These are phyloP conservation scores for Pseudocercospora macadamiae DNA, from an alignment of 2,329 filamentous ascomycete genomes.

Conservation along the genomic window DNA sequence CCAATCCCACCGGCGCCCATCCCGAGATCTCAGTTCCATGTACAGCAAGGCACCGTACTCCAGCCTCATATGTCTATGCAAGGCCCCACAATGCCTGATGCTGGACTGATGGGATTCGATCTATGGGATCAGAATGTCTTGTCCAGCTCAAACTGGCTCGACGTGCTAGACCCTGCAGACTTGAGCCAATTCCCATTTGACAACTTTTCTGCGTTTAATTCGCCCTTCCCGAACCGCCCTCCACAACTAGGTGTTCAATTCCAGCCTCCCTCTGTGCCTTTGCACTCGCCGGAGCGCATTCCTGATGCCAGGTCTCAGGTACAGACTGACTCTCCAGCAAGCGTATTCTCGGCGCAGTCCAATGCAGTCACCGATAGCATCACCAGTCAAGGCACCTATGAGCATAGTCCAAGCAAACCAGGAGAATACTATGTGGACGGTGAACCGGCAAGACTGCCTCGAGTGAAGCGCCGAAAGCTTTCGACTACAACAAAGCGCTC, in stretches of 20 bases:
- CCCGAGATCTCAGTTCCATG: neutral
- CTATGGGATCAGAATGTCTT: slow-evolving; percentile 27
- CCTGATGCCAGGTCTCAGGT: slow-evolving; percentile 1
- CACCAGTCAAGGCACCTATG: slow-evolving; percentile 10
- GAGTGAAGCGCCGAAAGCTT: slow-evolving; percentile 24
- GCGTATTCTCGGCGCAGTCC: slow-evolving; percentile 14
- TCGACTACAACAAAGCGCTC: slow-evolving; percentile 9
- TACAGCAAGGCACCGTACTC: neutral
- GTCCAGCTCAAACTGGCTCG: slow-evolving; percentile 29
- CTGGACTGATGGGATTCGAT: slow-evolving; percentile 13
- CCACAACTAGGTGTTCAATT: neutral
- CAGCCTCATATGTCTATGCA: neutral
- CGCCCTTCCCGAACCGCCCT: neutral
- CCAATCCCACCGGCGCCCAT: slow-evolving; percentile 16
- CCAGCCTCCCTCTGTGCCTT: neutral
- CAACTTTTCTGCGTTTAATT: slow-evolving; percentile 5
- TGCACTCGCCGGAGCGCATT: neutral
- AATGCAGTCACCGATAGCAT: slow-evolving; percentile 15
- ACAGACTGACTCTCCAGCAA: slow-evolving; percentile 16
- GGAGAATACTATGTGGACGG: slow-evolving; percentile 34
- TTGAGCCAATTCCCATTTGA: slow-evolving; percentile 9
- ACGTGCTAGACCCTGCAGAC: slow-evolving; percentile 9
- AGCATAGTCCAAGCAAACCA: slow-evolving; percentile 5
- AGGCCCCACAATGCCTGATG: neutral
- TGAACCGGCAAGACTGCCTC: slow-evolving; percentile 28